phyloP scores from a whole-genome alignment of 495 filamentous ascomycete genomes.

The Hypoxylon cercidicola region DNA sequence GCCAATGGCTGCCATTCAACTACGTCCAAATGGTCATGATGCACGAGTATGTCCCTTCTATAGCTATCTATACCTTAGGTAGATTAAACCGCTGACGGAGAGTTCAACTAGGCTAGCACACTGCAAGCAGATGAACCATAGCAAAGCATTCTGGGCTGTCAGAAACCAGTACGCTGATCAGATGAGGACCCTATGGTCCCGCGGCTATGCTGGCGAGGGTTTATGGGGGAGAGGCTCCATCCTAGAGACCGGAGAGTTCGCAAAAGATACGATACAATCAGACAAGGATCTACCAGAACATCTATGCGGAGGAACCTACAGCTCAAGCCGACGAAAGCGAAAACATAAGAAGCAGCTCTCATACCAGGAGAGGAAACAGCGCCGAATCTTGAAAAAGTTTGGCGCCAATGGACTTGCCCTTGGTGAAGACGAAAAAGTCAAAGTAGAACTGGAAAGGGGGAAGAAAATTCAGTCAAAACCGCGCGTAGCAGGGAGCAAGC shows the following conservation, averaged over 20 bases:
- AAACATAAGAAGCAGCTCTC: constrained; percentile 61
- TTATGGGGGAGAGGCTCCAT: constrained; percentile 76
- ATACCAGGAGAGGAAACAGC: constrained; percentile 72
- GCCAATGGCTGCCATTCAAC: constrained; percentile 77
- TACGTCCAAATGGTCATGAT: constrained; percentile 90
- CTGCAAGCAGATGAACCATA: constrained; percentile 87
- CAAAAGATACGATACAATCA: constrained; percentile 59
- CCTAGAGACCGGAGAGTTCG: constrained; percentile 67
- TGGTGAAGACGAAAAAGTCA: constrained; percentile 71
- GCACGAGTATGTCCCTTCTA: constrained; percentile 61
- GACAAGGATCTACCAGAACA: constrained; percentile 67
- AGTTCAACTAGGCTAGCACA: constrained; percentile 70
- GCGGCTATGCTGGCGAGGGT: constrained; percentile 77
- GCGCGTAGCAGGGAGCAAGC: constrained; percentile 72
- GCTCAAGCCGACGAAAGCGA: constrained; percentile 62
- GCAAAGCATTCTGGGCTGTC: constrained; percentile 75
- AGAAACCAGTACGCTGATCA: constrained; percentile 72
- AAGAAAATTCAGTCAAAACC: constrained; percentile 69
- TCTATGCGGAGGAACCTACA: constrained; percentile 76
- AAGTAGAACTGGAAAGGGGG: constrained; percentile 72
- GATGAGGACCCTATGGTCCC: constrained; percentile 70
- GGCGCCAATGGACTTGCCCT: constrained; percentile 72
- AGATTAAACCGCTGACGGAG: constrained; percentile 4
- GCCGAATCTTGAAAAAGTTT: constrained; percentile 78
- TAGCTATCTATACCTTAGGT: neutral